Percentiles rank a stretch among this genome's conserved stretches.
Conservation (phyloP, 768 basidiomycete species). For the Suillus occidentalis region DNA sequence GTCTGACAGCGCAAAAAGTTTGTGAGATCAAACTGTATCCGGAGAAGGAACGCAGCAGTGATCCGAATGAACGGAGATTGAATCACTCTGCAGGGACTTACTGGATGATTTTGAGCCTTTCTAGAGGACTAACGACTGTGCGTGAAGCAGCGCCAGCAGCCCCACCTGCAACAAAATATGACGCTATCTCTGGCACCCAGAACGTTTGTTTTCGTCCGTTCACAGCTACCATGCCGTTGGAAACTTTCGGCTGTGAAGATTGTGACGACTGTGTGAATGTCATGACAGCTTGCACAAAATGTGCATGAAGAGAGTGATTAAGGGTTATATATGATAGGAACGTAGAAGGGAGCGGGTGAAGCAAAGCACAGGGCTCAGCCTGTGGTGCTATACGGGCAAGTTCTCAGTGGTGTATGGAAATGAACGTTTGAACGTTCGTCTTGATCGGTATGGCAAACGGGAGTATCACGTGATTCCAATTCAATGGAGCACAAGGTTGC, state of each 20-base stretch:
- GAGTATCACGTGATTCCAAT: background rate
- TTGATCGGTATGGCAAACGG: constrained; percentile 7
- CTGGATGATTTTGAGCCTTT: constrained; percentile 97
- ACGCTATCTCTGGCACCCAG: constrained; percentile 31
- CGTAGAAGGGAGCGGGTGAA: constrained; percentile 5
- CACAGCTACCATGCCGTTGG: constrained; percentile 22
- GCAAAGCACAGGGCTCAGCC: constrained; percentile 9
- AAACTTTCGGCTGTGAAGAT: constrained; percentile 11
- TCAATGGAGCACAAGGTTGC: background rate
- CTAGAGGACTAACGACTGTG: constrained; percentile 90
- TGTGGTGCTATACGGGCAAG: background rate
- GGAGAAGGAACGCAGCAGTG: background rate
- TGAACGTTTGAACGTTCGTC: background rate
- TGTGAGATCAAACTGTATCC: constrained; percentile 6
- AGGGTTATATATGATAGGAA: constrained; percentile 7
- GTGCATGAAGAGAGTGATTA: constrained; percentile 13
- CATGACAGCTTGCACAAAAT: constrained; percentile 4
- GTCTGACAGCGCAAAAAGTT: constrained; percentile 45
- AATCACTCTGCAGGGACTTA: constrained; percentile 39
- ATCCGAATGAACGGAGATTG: constrained; percentile 2
- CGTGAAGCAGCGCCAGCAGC: constrained; percentile 68
- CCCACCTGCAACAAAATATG: constrained; percentile 58
- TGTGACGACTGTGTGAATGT: constrained; percentile 11
- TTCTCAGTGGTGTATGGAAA: background rate
- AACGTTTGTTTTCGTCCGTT: constrained; percentile 30